Evolutionary conservation across 1,284 basidiomycete genomes (phyloP), one percentile per base, ranked within the genome.

Genomic region (Agroathelia rolfsii): DNA sequence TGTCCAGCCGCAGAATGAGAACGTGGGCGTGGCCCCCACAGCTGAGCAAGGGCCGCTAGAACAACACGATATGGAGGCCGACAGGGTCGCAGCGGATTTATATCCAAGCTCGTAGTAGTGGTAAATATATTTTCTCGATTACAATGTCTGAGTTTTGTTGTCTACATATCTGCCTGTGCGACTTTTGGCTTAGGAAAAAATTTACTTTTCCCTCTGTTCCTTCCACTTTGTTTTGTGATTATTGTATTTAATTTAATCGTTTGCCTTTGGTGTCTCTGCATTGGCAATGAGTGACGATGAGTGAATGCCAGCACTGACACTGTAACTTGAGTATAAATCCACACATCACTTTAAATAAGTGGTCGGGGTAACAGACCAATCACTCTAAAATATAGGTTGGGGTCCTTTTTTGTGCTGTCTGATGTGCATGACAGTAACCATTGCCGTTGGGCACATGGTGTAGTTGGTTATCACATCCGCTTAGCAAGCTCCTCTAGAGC

Each of bases 201-300:
- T n/a, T n/a, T n/a, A n/a, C 13, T 5, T 15, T 14, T 6, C 16
- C 29, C 15, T 32, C 18, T 15, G 6, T 16, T 17, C 17, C 18
- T 9, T n/a, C 14, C 28, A 12, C 6, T 21, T 20, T 20, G 12
- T 16, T 12, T 12, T 13, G 12, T 24, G 10, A 6, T n/a, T 22
- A 11, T 17, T 25, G 9, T 32, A 19, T 15, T 24, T 21, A 7
- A 12, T 21, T 16, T 3, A 12, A 9, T 6, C n/a, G 6, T 24
- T 34, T 30, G 6, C 33, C 18, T 14, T 2, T 15, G 10, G 24
- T n/a, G 66, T 61, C 59, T 58, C 19, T 62, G 64, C 13, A 61
- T 62, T n/a, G 57, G 57, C n/a, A 5, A 49, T 64, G 41, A 79
- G 78, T 49, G 72, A 79, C 42, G 74, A 58, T 21, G 72, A 76